Evolutionary conservation across 2,329 filamentous ascomycete genomes (phyloP).

Genomic region (Dichotomopilus funicola): DNA sequence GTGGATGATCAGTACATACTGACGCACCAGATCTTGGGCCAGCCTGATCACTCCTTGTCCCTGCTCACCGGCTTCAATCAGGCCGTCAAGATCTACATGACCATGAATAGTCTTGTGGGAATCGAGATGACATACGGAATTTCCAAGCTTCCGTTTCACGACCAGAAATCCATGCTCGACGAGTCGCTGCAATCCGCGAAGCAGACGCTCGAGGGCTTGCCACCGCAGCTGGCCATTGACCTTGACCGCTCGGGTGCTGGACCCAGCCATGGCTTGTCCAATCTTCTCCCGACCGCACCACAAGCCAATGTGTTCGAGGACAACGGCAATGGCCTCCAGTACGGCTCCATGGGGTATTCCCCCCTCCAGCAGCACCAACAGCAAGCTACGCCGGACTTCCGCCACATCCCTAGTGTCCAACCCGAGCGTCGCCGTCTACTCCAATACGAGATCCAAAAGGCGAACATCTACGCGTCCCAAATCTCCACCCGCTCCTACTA

Average conservation of each 20-base stretch:
- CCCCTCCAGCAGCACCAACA: constrained; percentile 17
- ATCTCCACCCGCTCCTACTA: constrained; percentile 76
- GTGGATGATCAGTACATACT: constrained; percentile 80
- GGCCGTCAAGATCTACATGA: constrained; percentile 69
- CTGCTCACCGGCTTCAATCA: constrained; percentile 75
- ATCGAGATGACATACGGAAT: constrained; percentile 78
- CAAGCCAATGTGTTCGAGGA: constrained; percentile 34
- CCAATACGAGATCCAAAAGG: constrained; percentile 86
- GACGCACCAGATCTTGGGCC: constrained; percentile 60
- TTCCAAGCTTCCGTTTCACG: constrained; percentile 67
- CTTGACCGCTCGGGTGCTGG: constrained; percentile 29
- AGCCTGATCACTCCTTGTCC: constrained; percentile 62
- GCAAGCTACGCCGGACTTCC: constrained; percentile 45
- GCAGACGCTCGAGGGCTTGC: constrained; percentile 58
- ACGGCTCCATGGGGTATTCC: constrained; percentile 46
- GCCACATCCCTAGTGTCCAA: constrained; percentile 43
- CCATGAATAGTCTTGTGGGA: constrained; percentile 72
- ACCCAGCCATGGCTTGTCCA: constrained; percentile 9
- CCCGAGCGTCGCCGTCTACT: constrained; percentile 48
- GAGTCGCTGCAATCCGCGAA: constrained; percentile 67
- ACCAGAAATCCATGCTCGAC: constrained; percentile 67
- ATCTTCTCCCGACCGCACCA: constrained; percentile 20
- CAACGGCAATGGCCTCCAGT: constrained; percentile 37
- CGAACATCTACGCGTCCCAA: constrained; percentile 79
- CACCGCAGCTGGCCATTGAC: constrained; percentile 51